Evolutionary conservation across 495 filamentous ascomycete species (phyloP).

Genomic region (Hyaloscypha hepaticicola): DNA sequence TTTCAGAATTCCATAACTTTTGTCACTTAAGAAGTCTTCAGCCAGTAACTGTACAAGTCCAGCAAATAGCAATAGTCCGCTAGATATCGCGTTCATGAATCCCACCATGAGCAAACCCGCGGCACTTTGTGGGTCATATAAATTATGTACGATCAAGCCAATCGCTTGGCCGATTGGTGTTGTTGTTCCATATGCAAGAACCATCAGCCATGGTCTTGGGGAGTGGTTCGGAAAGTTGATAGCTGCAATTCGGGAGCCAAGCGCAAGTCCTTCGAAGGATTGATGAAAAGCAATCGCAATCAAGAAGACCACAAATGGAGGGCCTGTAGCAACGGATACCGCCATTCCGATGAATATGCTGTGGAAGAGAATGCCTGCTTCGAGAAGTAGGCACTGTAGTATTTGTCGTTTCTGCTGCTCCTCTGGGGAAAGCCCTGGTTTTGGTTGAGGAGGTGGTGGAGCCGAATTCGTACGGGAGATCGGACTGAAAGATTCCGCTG

Average conservation of each 20-base stretch:
- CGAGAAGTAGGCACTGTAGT: conserved; percentile 75
- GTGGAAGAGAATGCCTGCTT: conserved; percentile 85
- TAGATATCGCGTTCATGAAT: conserved; percentile 87
- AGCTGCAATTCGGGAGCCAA: conserved; percentile 70
- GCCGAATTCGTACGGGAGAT: conserved; percentile 9
- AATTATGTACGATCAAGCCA: conserved; percentile 73
- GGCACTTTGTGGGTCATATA: conserved; percentile 82
- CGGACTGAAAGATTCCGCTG: conserved; percentile 17
- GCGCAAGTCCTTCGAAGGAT: conserved; percentile 71
- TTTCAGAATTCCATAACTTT: conserved; percentile 73
- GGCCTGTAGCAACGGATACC: conserved; percentile 75
- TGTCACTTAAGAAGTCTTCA: conserved; percentile 89
- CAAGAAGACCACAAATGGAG: conserved; percentile 75
- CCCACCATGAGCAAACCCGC: conserved; percentile 88
- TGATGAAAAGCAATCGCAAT: conserved; percentile 82
- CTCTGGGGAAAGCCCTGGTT: conserved; percentile 29
- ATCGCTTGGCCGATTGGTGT: conserved; percentile 91
- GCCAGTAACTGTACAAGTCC: conserved; percentile 89
- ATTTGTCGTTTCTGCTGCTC: conserved; percentile 60
- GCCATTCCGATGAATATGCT: conserved; percentile 90
- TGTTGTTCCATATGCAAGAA: conserved; percentile 84
- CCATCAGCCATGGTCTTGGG: conserved; percentile 88
- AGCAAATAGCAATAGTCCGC: conserved; percentile 84
- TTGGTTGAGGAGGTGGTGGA: conserved; percentile 7
- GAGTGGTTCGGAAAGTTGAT: conserved; percentile 56